Conservation (phyloP, 2,329 filamentous ascomycete species). For the Dothideomycetidae sp. region DNA sequence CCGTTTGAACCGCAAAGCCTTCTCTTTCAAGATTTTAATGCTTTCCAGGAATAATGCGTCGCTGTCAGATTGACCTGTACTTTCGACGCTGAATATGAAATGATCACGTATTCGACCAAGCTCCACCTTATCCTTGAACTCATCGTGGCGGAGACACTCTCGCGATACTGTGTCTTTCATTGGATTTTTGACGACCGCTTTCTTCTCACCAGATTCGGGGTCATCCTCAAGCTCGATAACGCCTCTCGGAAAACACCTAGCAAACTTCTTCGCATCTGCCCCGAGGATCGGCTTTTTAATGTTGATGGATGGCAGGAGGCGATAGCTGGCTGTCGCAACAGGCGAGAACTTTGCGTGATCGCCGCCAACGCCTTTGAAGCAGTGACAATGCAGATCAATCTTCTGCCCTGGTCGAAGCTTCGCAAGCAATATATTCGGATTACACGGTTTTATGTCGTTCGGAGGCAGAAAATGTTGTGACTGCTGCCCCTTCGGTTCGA, state of each 20-base stretch:
- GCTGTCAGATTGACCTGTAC: conserved; percentile 86
- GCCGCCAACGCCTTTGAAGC: conserved; percentile 82
- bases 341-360: conserved; percentile 97
- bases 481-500: conserved; percentile 63
- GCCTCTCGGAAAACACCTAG: conserved; percentile 72
- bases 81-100: conserved; percentile 95
- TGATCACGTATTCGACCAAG: conserved; percentile 82
- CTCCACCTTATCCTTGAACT: conserved; percentile 93
- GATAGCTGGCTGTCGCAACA: conserved; percentile 86
- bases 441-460: conserved; percentile 59
- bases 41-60: conserved; percentile 88
- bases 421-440: conserved; percentile 86
- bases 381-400: conserved; percentile 78
- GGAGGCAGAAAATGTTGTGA: conserved; percentile 44
- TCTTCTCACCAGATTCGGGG: conserved; percentile 54
- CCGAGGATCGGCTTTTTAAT: conserved; percentile 77
- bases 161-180: conserved; percentile 93
- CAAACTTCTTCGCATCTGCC: conserved; percentile 76
- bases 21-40: conserved; percentile 69
- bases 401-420: conserved; percentile 86
- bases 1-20: conserved; percentile 60
- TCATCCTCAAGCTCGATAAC: conserved; percentile 74
- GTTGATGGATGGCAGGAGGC: conserved; percentile 73
- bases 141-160: conserved; percentile 78
- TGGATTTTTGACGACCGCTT: conserved; percentile 74